Conservation (phyloP, 371 early-diverging fungal species). For the Mortierella sp. region DNA sequence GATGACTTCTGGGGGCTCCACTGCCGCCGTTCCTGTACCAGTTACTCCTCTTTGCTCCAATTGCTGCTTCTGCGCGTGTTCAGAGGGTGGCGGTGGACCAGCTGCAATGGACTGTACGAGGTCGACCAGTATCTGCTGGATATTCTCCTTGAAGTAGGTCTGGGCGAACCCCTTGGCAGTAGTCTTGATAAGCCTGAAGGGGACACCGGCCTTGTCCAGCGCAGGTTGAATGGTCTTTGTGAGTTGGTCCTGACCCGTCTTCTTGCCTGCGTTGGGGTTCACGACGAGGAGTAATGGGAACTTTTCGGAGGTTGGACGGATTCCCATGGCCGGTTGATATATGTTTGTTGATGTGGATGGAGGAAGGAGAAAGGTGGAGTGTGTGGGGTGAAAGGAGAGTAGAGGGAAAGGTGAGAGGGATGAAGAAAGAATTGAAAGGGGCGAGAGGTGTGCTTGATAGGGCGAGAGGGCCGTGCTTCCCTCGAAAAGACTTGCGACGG, state of each 20-base stretch:
- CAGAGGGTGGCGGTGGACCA: not conserved
- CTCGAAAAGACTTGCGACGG: too few relatives aligned
- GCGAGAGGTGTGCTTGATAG: too few relatives aligned
- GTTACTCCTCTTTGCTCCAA: not conserved
- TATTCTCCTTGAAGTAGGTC: conserved; percentile 26
- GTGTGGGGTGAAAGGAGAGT: not conserved
- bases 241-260: conserved; percentile 12
- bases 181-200: conserved; percentile 31
- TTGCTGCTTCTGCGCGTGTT: not conserved
- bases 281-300: conserved; percentile 34
- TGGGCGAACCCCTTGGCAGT: conserved; percentile 20
- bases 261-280: conserved; percentile 43
- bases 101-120: conserved; percentile 9
- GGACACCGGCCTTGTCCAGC: not conserved
- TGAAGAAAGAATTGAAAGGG: not conserved
- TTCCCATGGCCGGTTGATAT: not conserved
- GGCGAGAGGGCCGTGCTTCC: too few relatives aligned
- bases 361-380: not conserved
- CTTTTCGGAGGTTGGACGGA: not conserved
- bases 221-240: conserved; percentile 15
- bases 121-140: conserved; percentile 19
- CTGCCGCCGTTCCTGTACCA: not conserved
- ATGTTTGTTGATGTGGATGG: not conserved
- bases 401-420: not conserved
- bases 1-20: not conserved